Evolutionary conservation across 257 asterid genomes (phyloP), one percentile per base, ranked within the genome.

Genomic region (Lycium barbarum): DNA sequence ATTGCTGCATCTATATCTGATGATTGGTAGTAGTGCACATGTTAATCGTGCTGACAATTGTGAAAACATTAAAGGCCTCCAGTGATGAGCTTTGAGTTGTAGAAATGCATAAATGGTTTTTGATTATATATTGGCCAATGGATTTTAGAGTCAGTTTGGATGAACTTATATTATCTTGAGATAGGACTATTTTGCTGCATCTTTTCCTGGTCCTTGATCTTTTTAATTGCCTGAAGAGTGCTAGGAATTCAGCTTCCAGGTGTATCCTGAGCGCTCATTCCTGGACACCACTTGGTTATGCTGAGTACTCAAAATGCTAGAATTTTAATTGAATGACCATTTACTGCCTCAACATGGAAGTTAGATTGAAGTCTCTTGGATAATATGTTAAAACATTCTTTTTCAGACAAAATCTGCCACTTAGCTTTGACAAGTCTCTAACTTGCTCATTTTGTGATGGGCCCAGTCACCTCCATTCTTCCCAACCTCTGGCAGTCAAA

Each of bases 1-100:
- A 9, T 72, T 72, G 55, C 35, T 18, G 55, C 79, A 71, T 71
- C 1, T 9, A 18, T 40, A 13, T 68, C 36, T 68, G 51, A 68
- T 68, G 51, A 8, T 68, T 68, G 76, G 7, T 40, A 18, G 79
- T 9, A 43, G 79, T 71, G 79, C 8, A 71, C 55, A 71, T 71
- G 35, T 18, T 71, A 15, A 40, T 40, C 7, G 8, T 18, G 2
- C 79, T 40, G 79, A 40, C 35, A 43, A 71, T 71, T 71, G 22
- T 71, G 14, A 17, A 38, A 71, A 43, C 55, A 71, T 43, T 8
- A 9, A 22, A 1, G 55, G 35, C 36, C 35, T 71, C 55, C 55
- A 0, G 55, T 9, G 9, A 43, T 38, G 79, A 68, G 15, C 7
- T 71, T 43, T 71, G 35, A 71, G 15, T 43, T 71, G 35, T 1